These are phyloP conservation scores for Trichophaea hybrida DNA, from an alignment of 2,329 filamentous ascomycete species.

Conservation along the genomic window DNA sequence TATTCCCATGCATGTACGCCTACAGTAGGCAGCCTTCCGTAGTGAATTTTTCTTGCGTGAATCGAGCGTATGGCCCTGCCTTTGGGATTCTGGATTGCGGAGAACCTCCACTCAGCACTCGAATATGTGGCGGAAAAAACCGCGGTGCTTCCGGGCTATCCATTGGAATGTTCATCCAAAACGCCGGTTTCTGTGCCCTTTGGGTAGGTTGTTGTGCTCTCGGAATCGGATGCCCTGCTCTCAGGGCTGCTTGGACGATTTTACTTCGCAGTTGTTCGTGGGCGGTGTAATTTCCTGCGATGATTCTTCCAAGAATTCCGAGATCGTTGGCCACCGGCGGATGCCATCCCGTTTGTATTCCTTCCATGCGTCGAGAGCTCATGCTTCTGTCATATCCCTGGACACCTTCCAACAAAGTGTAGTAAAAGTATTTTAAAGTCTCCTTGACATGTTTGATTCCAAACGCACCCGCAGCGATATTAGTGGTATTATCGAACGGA, in stretches of 20 bases:
- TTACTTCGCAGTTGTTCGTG: background rate
- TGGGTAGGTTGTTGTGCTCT: background rate
- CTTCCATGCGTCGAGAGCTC: background rate
- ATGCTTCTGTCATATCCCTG: background rate
- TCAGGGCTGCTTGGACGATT: background rate
- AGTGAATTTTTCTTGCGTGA: too few species aligned
- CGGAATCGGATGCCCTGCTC: background rate
- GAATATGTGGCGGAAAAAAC: too few species aligned
- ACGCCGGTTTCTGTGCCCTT: background rate
- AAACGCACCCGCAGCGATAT: constrained; percentile 1
- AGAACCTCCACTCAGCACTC: too few species aligned
- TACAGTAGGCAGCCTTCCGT: too few species aligned
- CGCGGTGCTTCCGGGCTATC: too few species aligned
- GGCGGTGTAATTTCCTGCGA: background rate
- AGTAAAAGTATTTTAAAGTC: background rate
- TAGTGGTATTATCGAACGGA: background rate
- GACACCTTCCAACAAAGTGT: background rate
- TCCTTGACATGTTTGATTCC: constrained; percentile 5
- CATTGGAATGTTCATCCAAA: background rate
- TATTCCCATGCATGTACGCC: too few species aligned
- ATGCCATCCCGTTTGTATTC: background rate
- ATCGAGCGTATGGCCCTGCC: too few species aligned
- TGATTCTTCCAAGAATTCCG: constrained; percentile 3
- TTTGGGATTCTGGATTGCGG: too few species aligned
- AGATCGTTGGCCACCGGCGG: background rate